These are phyloP conservation scores for Fusarium buxicola DNA, from an alignment of 2,329 filamentous ascomycete species.

Conservation along the genomic window DNA sequence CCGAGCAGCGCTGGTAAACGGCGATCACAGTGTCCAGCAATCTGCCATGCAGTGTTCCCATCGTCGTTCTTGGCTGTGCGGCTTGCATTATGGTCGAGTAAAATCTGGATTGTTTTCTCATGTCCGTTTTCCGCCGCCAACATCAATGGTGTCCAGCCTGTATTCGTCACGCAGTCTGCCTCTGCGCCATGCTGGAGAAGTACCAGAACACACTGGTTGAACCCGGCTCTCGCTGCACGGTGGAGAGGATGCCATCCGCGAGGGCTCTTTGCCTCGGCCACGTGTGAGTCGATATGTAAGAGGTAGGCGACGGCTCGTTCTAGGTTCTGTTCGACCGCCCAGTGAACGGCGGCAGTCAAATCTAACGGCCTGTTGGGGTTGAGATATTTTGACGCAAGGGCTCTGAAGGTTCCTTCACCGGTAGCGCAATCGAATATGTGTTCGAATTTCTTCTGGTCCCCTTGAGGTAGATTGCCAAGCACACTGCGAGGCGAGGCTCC, in stretches of 20 bases:
- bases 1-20: background rate
- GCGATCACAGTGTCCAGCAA: constrained; percentile 1
- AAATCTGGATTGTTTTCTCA: background rate
- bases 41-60: constrained; percentile 5
- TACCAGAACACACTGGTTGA: constrained; percentile 1
- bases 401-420: background rate
- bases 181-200: constrained; percentile 21
- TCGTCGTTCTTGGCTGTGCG: constrained; percentile 1
- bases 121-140: constrained; percentile 20
- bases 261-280: background rate
- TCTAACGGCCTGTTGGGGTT: background rate
- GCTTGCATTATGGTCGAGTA: constrained; percentile 3
- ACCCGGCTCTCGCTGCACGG: constrained; percentile 10
- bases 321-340: constrained; percentile 9
- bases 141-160: constrained; percentile 23
- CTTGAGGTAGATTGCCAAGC: background rate
- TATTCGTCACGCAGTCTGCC: constrained; percentile 17
- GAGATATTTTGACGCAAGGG: background rate
- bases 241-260: constrained; percentile 23
- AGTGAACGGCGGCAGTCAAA: background rate
- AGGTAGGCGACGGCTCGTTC: constrained; percentile 6
- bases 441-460: background rate
- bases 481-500: constrained; percentile 3
- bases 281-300: constrained; percentile 15
- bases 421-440: constrained; percentile 12